phyloP scores from a whole-genome alignment of 2,329 filamentous ascomycete species.

The Zymoseptoria crescenta region DNA sequence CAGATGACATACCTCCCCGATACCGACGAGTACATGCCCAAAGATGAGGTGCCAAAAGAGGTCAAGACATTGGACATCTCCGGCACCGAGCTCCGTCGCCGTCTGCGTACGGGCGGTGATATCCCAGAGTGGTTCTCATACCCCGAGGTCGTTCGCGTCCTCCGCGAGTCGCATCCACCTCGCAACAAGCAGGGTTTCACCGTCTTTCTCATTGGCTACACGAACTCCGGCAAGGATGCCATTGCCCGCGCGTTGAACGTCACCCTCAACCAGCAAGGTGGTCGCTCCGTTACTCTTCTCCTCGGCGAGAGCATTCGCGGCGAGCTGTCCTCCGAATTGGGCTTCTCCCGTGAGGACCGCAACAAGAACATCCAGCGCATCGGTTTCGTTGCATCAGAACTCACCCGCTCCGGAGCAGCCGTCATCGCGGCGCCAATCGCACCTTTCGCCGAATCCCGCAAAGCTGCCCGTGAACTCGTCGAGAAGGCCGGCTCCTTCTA shows the following conservation, averaged over 20 bases:
- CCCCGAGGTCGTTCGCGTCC: constrained; percentile 92
- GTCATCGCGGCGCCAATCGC: constrained; percentile 96
- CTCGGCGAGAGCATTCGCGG: constrained; percentile 90
- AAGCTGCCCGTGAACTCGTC: constrained; percentile 73
- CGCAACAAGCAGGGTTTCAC: constrained; percentile 93
- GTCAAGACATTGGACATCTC: constrained; percentile 61
- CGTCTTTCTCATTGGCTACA: constrained; percentile 93
- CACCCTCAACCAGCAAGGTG: constrained; percentile 95
- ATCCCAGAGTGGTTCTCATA: constrained; percentile 99
- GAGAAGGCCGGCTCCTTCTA: constrained; percentile 88
- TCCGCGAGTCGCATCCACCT: constrained; percentile 91
- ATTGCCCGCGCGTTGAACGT: constrained; percentile 93
- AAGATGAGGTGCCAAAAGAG: constrained; percentile 79
- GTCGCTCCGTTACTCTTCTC: constrained; percentile 86
- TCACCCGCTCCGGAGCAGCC: constrained; percentile 85
- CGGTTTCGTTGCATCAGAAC: constrained; percentile 88
- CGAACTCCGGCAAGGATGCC: constrained; percentile 95
- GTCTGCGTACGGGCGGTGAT: constrained; percentile 82
- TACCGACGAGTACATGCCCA: constrained; percentile 88
- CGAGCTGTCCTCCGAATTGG: constrained; percentile 89
- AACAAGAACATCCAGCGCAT: constrained; percentile 94
- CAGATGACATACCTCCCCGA: constrained; percentile 99
- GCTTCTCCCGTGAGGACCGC: constrained; percentile 88
- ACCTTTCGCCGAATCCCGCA: constrained; percentile 72
- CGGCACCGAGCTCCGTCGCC: constrained; percentile 73